Base-by-base conservation (phyloP, 768 basidiomycete species). In the Amanita pallidorosea region DNA sequence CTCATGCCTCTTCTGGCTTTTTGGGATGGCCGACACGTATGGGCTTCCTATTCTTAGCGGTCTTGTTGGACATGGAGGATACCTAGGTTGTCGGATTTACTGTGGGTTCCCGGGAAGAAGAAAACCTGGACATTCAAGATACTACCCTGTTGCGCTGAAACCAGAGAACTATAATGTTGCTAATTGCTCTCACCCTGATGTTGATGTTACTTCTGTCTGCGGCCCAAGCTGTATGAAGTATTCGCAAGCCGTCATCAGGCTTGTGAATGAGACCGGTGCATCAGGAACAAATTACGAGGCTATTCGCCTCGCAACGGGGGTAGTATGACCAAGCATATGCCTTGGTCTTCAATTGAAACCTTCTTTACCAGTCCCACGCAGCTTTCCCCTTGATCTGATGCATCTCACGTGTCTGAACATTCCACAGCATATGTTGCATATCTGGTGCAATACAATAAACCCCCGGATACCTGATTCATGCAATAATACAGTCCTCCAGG, bases 361-460 rank as follows among this genome's bases (percentile, higher is more conserved):
- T 3, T 60, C 47, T 0, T 60, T 73, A 7, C 57, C 59, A 0
- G 47, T 72, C 4, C 72, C 72, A 0, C 25, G 43, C 0, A 63
- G 60, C 22, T 75, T 74, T 55, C 53, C 60, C 0, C 59, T 64
- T 1, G 73, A 77, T 51, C n/a, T 65, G 0, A 77, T 77, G 73
- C 70, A 75, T 53, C 58, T 70, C 0, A 17, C 60, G 3, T 52
- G 53, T 4, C 53, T 70, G 44, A 65, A 64, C 20, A 62, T 75
- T 45, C 64, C 67, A 4, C 70, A 73, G 17, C 60, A 75, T 1
- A 38, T 74, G 35, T 3, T 75, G 44, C 6, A 45, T 20, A 31
- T 70, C 51, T 57, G 69, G 73, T 55, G 65, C 56, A 63, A 61
- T 45, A 60, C 52, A 7, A 40, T 66, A 11, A 47, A 58, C 4